Percentiles rank a stretch among this genome's conserved stretches.
Evolutionary conservation across 75 land plant species (phyloP).

Genomic region (Pinus albicaulis): DNA sequence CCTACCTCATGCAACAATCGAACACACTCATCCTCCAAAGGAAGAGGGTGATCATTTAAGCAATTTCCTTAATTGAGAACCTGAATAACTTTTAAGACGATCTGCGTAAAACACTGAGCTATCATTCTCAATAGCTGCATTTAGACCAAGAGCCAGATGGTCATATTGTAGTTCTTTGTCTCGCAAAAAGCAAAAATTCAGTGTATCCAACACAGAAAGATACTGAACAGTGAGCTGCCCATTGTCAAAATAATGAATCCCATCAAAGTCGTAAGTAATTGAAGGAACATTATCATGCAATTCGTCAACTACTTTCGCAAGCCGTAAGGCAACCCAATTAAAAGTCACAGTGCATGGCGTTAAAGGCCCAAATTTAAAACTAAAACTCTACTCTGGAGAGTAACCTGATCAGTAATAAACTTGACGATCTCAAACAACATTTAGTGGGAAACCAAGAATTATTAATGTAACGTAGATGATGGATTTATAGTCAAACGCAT

Average conservation of each 20-base stretch:
- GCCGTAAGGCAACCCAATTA: too few species aligned
- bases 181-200: constrained; percentile 99
- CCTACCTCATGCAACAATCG: constrained; percentile 86
- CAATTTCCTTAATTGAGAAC: constrained; percentile 76
- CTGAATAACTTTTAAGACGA: constrained; percentile 69
- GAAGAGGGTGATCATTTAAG: constrained; percentile 94
- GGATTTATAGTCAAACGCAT: too few species aligned
- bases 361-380: too few species aligned
- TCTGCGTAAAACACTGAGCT: constrained; percentile 77
- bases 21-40: constrained; percentile 92
- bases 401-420: too few species aligned
- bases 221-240: constrained; percentile 99
- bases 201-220: constrained; percentile 82
- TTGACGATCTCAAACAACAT: too few species aligned
- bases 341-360: too few species aligned
- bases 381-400: too few species aligned
- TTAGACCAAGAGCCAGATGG: constrained; percentile 79
- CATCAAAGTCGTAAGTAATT: constrained; percentile 92
- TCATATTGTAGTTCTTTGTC: too few species aligned
- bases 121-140: constrained; percentile 67
- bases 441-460: too few species aligned
- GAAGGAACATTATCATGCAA: constrained; percentile 63
- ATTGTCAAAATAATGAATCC: constrained; percentile 95
- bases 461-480: too few species aligned
- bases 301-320: constrained; percentile 73